Evolutionary conservation across 139 green algal species (phyloP), one percentile per base, ranked within the genome.

Genomic region (Auxenochlorella pyrenoidosa): DNA sequence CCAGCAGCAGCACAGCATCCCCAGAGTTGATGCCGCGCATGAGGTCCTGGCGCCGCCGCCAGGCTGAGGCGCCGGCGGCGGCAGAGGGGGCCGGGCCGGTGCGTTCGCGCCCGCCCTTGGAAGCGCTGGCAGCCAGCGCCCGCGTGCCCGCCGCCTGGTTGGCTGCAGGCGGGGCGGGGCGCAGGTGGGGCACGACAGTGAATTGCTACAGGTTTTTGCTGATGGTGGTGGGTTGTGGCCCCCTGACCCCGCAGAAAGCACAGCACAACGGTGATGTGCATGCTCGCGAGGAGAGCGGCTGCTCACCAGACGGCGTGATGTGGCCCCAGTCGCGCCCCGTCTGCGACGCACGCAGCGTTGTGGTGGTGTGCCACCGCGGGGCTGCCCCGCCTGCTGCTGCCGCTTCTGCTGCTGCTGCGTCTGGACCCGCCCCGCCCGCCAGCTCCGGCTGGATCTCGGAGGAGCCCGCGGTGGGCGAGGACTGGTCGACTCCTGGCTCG

Each of bases 1-100:
- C 92, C 44, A 95, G 83, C 70, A 95, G 90, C 84, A 95, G 89
- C 58, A 87, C 86, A 0, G 90, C 88, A 73, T 94, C 92, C 6
- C 79, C 87, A 19, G 79, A 87, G 28, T 75, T 79, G 36, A 89
- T 82, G n/a, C 32, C 63, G 28, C 87, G 88, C 79, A 94, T 86
- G 44, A 94, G 71, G 28, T 90, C 89, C 54, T 90, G 89, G 16
- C 84, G 83, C 43, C 77, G 83, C 66, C 79, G 28, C 70, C 54
- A 63, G 15, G 15, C 54, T 13, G 54, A 63, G 54, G 16, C 54
- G 83, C 26, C 54, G 26, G 54, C 41, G 19, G 76, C 75, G 18
- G 75, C 84, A 28, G 38, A 51, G 43, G 43, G 66, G 40, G 21
- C 24, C 32, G 40, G 16, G 28, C 65, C 43, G 41, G 41, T 28